Base-by-base conservation (phyloP, 768 basidiomycete genomes). In the Pleurotus sapidus region DNA sequence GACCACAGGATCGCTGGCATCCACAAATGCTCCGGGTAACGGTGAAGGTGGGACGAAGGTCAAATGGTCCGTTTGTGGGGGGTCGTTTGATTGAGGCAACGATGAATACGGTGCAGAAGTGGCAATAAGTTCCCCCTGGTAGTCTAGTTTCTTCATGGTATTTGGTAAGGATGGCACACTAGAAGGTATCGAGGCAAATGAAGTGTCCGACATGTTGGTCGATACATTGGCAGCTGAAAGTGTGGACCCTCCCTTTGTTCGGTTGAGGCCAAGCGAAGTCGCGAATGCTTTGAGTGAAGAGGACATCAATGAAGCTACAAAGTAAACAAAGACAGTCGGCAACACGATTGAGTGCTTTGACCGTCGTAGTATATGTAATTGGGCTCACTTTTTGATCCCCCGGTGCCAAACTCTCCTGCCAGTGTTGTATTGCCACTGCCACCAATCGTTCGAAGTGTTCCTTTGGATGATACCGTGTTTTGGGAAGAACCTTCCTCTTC, bases 261-360 rank as follows among this genome's bases (percentile, higher is more conserved):
- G 84, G 68, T 85, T 89, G 63, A 91, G 77, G 40, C 88, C 87
- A 25, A 91, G 74, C 11, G 91, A 90, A 42, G 75, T 85, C n/a
- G 88, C 91, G 42, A 93, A 74, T 0, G 87, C 84, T 67, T 79
- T 87, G 60, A 94, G 79, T 38, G 91, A 93, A 1, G 90, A 90
- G 45, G 77, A 74, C 14, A 91, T 82, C 14, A 77, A 82, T n/a
- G 83, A 78, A 38, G 75, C 84, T 88, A 67, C 39, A 55, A 40
- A 46, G 61, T 60, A 25, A 63, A 42, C 57, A 30, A 60, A 54
- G 45, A 56, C 14, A 55, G 51, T 25, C 55, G 59, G 46, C 38
- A 46, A 45, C 12, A 39, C 43, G 18, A 56, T 57, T 43, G 15
- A 47, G 53, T 42, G 45, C 59, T 15, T 18, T 23, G 27, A 24